Evolutionary conservation across 176 grass and related monocot genomes (phyloP), one percentile per base, ranked within the genome.

Genomic region (Pontederia crassipes): DNA sequence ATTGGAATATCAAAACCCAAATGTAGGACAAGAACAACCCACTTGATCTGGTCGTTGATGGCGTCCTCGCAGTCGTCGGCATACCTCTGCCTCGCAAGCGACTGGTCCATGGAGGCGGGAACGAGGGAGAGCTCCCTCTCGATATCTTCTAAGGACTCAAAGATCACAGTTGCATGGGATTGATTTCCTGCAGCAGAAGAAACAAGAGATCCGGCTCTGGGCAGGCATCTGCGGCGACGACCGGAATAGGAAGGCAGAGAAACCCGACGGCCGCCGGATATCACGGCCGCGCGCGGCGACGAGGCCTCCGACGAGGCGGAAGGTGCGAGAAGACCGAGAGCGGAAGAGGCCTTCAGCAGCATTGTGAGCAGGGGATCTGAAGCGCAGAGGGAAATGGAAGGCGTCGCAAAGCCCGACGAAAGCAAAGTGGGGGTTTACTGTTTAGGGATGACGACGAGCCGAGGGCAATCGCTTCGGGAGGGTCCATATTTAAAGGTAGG

Each of bases 1-100:
- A 7, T 40, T 40, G 2, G 32, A 40, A 7, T 4, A 40, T 40
- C 32, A 65, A 16, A 29, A 65, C 7, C 40, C 4, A 50, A 50
- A 13, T 4, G 50, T 51, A 0, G 47, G 47, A 27, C 17, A 51
- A 40, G 32, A 51, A 51, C 2, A 50, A 65, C 13, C 8, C 24
- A 64, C 71, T 74, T 74, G 71, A 74, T 74, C 60, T 74, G 71
- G 11, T 47, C 13, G 28, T 74, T 64, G 60, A 74, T 64, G 71
- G 71, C 60, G 13, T 28, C 49, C 50, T 74, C 71, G 35, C 48
- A 73, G 29, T 46, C 71, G 10, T 64, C 15, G 17, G 29, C 15
- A 49, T 74, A 74, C 52, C 27, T 64, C 49, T 64, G 71, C 51
- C 71, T 50, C 6, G 71, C 71, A 29, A 74, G 32, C 8, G 71